These are phyloP conservation scores for Microcyclospora tardicrescens DNA, from an alignment of 2,329 filamentous ascomycete genomes.

Conservation along the genomic window DNA sequence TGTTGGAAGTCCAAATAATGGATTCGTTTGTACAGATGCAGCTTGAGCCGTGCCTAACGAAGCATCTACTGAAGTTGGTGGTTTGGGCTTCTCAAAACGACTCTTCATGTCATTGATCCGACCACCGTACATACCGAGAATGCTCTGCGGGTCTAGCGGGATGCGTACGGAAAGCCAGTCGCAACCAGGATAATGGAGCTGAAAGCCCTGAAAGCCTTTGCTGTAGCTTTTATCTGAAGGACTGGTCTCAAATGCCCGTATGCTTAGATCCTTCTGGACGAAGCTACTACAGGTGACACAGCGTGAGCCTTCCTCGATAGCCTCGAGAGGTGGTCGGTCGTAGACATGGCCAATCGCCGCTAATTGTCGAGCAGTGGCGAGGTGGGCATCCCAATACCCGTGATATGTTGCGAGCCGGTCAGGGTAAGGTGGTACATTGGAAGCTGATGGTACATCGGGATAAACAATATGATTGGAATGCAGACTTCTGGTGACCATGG, in stretches of 20 bases:
- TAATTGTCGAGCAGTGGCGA: constrained; percentile 15
- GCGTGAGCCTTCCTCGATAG: constrained; percentile 19
- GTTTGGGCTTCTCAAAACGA: constrained; percentile 4
- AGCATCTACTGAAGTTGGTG: background rate
- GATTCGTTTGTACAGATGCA: constrained; percentile 8
- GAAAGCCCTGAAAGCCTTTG: constrained; percentile 4
- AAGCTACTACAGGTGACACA: constrained; percentile 18
- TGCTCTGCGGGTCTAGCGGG: constrained; percentile 11
- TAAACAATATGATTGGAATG: too few relatives aligned
- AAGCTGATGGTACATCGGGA: too few relatives aligned
- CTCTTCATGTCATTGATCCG: constrained; percentile 7
- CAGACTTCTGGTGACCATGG: too few relatives aligned
- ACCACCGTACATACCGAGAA: constrained; percentile 4
- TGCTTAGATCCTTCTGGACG: constrained; percentile 12
- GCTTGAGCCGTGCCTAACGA: too few relatives aligned
- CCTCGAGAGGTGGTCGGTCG: constrained; percentile 19
- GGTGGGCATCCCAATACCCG: constrained; percentile 13
- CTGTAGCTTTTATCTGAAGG: too few relatives aligned
- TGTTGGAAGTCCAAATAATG: constrained; percentile 38
- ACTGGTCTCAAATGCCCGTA: constrained; percentile 5
- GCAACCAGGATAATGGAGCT: constrained; percentile 16
- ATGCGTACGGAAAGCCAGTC: constrained; percentile 14
- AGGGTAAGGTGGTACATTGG: constrained; percentile 1
- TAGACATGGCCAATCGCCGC: constrained; percentile 21
- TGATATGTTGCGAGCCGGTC: constrained; percentile 11